Evolutionary conservation across 140 eudicot species (phyloP), one percentile per base, ranked within the genome.

Genomic region (Senecio squalidus): DNA sequence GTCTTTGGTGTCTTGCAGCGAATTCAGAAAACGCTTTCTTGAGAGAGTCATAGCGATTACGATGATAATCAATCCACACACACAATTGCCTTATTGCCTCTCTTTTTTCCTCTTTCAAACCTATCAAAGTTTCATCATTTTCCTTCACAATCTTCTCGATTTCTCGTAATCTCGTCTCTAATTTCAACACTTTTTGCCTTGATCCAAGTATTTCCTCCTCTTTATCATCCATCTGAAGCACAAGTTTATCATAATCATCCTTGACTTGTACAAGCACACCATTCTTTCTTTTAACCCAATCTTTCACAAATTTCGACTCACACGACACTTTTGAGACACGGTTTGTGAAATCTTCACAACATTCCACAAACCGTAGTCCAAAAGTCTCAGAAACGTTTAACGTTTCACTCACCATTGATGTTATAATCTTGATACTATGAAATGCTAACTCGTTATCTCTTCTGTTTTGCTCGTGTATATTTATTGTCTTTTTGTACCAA

Each of bases 51-150:
- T 79, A 65, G 0, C 81, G 90, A 34, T 81, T 50, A 0, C 83
- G 74, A 11, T 88, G 96, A 68, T 84, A 88, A 60, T 88, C 96
- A 20, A 79, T 84, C 87, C 80, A 84, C 27, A 88, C 77, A 54
- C 94, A 81, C 27, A 88, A 41, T 30, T 88, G 94, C 48, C 90
- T 72, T 8, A 88, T 88, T 5, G 94, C 94, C 65, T 88, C 96
- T 53, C 84, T 69, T 34, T 88, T 88, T 58, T 84, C 94, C 66
- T 84, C 90, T 36, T 62, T 69, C 51, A 88, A 31, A 16, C 47
- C 67, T 15, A 78, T 21, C 53, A 78, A 47, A 0, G 47, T 66
- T 41, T 81, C 96, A 29, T 81, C 84, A 29, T 61, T 72, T 55
- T 81, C 96, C 48, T 73, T 66, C 11, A 76, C 36, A 30, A 51